Evolutionary conservation across 768 basidiomycete species (phyloP), one percentile per base, ranked within the genome.

Genomic region (Boletus tomentosulus): DNA sequence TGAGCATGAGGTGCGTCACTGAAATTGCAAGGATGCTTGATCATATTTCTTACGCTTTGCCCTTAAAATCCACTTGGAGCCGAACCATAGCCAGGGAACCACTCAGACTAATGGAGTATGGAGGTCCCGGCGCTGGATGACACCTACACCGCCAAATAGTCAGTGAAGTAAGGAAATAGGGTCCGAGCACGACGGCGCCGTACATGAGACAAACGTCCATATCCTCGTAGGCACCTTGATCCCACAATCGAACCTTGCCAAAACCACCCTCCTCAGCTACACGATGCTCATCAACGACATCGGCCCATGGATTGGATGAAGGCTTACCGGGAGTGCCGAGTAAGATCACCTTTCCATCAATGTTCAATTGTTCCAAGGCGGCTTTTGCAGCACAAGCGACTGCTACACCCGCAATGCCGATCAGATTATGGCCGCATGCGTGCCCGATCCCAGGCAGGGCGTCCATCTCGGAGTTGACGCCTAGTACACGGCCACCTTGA

Each of bases 391-490:
- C 86, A 50, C 82, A 76, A 0, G 88, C 85, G 27, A 89, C 78
- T 2, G 84, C 87, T 12, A 91, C 84, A 4, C 89, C 89, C 51
- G 76, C 61, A 24, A 91, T 87, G 1, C 86, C 89, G 48, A 92
- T 92, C 46, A 92, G 73, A 60, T 92, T 92, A 64, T 92, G 89
- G 3, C 89, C 89, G 61, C 89, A 92, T 1, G 85, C 87, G 57
- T 88, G 87, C 0, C 87, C 83, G 37, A 85, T 74, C 0, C 79
- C 72, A 16, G 69, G 70, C 11, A 86, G 71, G 1, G 85, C 85
- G 51, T 85, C 83, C 83, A 85, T 84, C 79, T 92, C 90, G 15
- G 89, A 89, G 65, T 92, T 92, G 54, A 92, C 73, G 0, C 89
- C 89, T 31, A 92, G 79, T 0, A 79, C 83, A 48, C 82, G 78